phyloP scores from a whole-genome alignment of 1,284 basidiomycete species.

The Melampsora larici-populina region DNA sequence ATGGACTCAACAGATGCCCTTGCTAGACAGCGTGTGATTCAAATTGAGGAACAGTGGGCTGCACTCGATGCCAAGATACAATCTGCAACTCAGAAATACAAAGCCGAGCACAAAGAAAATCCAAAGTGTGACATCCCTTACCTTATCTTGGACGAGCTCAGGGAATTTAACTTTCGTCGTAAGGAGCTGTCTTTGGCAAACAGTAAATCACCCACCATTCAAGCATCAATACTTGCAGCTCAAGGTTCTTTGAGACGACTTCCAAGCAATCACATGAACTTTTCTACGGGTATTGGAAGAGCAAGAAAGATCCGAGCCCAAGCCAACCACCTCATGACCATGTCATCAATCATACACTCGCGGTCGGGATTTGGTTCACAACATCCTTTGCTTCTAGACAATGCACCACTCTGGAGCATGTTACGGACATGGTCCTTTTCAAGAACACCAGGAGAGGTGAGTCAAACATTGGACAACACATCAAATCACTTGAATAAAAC shows the following conservation, averaged over 20 bases:
- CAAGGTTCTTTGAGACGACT: constrained; percentile 5
- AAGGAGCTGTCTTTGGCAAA: neutral
- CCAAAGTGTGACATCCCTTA: constrained; percentile 4
- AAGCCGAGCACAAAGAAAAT: neutral
- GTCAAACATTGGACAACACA: neutral
- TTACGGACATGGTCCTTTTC: constrained; percentile 8
- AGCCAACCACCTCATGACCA: constrained; percentile 1
- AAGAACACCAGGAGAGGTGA: constrained; percentile 21
- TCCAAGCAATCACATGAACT: neutral
- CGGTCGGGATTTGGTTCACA: neutral
- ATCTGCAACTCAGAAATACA: too few relatives aligned
- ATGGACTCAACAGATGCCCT: too few relatives aligned
- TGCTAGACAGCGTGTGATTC: too few relatives aligned
- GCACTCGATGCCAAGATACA: too few relatives aligned
- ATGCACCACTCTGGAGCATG: neutral
- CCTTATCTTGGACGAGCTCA: neutral
- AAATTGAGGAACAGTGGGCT: too few relatives aligned
- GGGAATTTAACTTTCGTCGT: constrained; percentile 17
- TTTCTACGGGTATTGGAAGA: constrained; percentile 7
- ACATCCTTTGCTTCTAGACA: constrained; percentile 13
- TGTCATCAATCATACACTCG: neutral
- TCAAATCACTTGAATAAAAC: neutral
- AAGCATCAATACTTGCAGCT: constrained; percentile 27
- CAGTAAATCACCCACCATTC: neutral
- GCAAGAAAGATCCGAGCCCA: constrained; percentile 13